Conservation (phyloP, 176 grass and related monocot species). For the Avena atlantica region DNA sequence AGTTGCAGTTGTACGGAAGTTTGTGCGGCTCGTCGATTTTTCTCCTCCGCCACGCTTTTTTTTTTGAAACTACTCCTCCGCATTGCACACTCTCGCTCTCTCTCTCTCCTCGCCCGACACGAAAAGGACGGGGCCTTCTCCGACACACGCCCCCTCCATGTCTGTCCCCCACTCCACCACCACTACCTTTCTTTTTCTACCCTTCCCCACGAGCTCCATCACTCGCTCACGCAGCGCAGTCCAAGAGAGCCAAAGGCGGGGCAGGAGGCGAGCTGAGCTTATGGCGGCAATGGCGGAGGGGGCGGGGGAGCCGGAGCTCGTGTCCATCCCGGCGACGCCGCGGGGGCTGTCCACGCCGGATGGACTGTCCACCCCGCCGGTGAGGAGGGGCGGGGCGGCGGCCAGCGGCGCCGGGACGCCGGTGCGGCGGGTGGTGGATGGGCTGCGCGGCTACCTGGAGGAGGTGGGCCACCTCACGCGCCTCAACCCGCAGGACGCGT, state of each 20-base stretch:
- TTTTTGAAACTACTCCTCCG: neutral
- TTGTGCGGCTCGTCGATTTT: neutral
- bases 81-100: neutral
- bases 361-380: slow-evolving; percentile 47
- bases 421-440: slow-evolving; percentile 76
- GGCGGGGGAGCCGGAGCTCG: slow-evolving; percentile 74
- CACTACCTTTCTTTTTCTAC: slow-evolving; percentile 17
- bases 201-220: neutral
- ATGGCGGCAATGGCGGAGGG: slow-evolving; percentile 33
- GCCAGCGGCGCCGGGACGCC: slow-evolving; percentile 63
- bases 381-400: slow-evolving; percentile 27
- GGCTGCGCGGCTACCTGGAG: slow-evolving; percentile 91
- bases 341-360: slow-evolving; percentile 69
- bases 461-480: slow-evolving; percentile 95
- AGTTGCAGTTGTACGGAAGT: neutral
- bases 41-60: neutral
- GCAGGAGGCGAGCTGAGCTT: neutral
- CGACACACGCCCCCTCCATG: slow-evolving; percentile 27
- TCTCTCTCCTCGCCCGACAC: slow-evolving; percentile 31
- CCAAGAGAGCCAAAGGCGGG: neutral
- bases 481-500: slow-evolving; percentile 94
- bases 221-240: neutral
- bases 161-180: neutral
- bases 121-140: slow-evolving; percentile 24
- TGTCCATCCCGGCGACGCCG: slow-evolving; percentile 90